phyloP scores from a whole-genome alignment of 257 asterid genomes.

The Solanum peruvianum region DNA sequence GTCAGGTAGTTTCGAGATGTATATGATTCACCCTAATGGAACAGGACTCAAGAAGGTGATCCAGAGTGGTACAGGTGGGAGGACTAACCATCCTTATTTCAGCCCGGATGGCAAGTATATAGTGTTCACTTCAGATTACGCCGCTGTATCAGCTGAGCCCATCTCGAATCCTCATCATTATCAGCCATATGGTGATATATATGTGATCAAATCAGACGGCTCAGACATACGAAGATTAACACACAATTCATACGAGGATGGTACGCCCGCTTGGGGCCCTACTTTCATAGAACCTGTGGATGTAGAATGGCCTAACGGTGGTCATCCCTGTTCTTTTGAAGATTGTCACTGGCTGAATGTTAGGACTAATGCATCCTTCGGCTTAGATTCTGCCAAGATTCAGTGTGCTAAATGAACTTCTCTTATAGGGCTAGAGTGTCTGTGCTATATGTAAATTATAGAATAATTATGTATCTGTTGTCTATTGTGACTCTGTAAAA shows the following conservation, averaged over 20 bases:
- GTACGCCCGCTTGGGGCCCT: slow-evolving; percentile 79
- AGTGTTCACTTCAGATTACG: slow-evolving; percentile 73
- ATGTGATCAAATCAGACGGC: slow-evolving; percentile 55
- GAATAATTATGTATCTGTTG: background rate
- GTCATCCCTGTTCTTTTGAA: slow-evolving; percentile 43
- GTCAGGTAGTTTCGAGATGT: slow-evolving; percentile 63
- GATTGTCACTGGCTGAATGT: slow-evolving; percentile 70
- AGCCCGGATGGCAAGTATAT: slow-evolving; percentile 71
- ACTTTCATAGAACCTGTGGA: slow-evolving; percentile 21
- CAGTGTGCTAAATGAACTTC: background rate
- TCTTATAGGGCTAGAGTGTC: background rate
- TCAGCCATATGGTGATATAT: slow-evolving; percentile 86
- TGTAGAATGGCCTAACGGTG: slow-evolving; percentile 48
- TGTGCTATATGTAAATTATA: background rate
- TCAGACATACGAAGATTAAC: slow-evolving; percentile 52
- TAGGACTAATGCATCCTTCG: background rate
- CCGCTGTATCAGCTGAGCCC: slow-evolving; percentile 87
- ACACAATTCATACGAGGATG: slow-evolving; percentile 75
- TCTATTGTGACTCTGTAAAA: background rate
- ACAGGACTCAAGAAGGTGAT: slow-evolving; percentile 66
- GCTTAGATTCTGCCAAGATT: background rate
- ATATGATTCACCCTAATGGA: slow-evolving; percentile 70
- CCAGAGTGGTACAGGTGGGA: slow-evolving; percentile 73
- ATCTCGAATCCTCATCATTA: slow-evolving; percentile 72
- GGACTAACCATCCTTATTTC: slow-evolving; percentile 83